Evolutionary conservation across 2,329 filamentous ascomycete genomes (phyloP).

Genomic region (Pestalotiopsis fici): DNA sequence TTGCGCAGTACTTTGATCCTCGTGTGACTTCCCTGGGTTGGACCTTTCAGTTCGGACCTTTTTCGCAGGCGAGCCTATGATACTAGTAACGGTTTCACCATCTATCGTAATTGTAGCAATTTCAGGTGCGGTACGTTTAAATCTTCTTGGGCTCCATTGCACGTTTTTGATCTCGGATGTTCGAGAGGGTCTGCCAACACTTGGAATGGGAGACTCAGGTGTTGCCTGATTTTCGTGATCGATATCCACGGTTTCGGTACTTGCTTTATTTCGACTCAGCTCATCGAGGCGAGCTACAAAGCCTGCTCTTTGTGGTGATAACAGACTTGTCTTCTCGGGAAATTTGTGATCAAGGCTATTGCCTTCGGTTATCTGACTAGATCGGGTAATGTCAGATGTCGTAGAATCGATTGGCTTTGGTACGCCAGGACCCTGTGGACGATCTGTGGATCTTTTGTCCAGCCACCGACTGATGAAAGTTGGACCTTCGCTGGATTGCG

Average conservation of each 20-base stretch:
- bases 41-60: conserved; percentile 42
- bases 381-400: not conserved
- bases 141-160: conserved; percentile 24
- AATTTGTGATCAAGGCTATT: not conserved
- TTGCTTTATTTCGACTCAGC: conserved; percentile 14
- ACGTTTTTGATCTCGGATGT: conserved; percentile 24
- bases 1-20: conserved; percentile 23
- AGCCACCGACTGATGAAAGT: conserved; percentile 26
- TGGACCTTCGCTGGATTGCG: conserved; percentile 10
- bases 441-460: conserved; percentile 22
- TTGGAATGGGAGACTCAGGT: conserved; percentile 32
- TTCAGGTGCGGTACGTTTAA: conserved; percentile 62
- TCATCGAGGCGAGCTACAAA: conserved; percentile 36
- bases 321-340: not conserved
- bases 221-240: conserved; percentile 4
- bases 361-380: not conserved
- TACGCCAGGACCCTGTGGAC: conserved; percentile 9
- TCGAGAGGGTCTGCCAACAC: conserved; percentile 31
- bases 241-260: conserved; percentile 7
- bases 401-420: not conserved
- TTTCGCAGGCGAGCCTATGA: conserved; percentile 61
- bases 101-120: conserved; percentile 77
- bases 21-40: conserved; percentile 27
- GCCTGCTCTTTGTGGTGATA: conserved; percentile 29
- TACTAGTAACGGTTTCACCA: conserved; percentile 64